phyloP scores from a whole-genome alignment of 352 stramenopile species.

The Globisporangium heterothallicum region DNA sequence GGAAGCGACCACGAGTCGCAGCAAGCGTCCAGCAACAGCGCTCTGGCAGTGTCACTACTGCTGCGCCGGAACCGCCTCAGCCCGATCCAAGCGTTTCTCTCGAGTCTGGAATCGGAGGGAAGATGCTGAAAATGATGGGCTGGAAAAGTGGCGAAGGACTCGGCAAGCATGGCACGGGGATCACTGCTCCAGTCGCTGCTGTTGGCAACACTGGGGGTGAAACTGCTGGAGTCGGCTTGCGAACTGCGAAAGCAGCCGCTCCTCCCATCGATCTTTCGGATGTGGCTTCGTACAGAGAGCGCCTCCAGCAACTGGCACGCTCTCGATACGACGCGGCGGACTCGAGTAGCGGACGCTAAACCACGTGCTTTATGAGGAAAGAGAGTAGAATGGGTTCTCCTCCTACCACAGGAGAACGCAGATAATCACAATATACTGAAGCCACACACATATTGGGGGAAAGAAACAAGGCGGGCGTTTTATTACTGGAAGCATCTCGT shows the following conservation, averaged over 20 bases:
- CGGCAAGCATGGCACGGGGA: constrained; percentile 74
- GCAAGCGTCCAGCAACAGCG: neutral
- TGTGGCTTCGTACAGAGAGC: constrained; percentile 53
- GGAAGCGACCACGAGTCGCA: constrained; percentile 12
- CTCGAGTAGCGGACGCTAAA: neutral
- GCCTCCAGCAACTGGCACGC: constrained; percentile 49
- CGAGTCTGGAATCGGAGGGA: constrained; percentile 67
- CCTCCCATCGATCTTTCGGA: constrained; percentile 40
- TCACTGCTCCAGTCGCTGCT: constrained; percentile 59
- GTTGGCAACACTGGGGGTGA: constrained; percentile 31
- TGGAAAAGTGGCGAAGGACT: constrained; percentile 82
- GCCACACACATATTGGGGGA: neutral
- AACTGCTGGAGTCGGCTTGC: constrained; percentile 48
- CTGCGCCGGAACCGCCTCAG: neutral
- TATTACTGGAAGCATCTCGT: neutral
- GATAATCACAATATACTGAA: neutral
- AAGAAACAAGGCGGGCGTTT: neutral
- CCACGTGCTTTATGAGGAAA: constrained; percentile 7
- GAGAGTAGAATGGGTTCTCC: too few relatives aligned
- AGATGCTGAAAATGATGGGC: constrained; percentile 87
- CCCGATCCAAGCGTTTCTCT: constrained; percentile 20
- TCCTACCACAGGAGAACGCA: neutral
- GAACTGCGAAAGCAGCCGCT: constrained; percentile 16
- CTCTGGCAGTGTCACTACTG: constrained; percentile 2
- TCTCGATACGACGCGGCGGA: constrained; percentile 48